These are phyloP conservation scores for Lantana camara DNA, from an alignment of 257 asterid genomes.

Conservation along the genomic window DNA sequence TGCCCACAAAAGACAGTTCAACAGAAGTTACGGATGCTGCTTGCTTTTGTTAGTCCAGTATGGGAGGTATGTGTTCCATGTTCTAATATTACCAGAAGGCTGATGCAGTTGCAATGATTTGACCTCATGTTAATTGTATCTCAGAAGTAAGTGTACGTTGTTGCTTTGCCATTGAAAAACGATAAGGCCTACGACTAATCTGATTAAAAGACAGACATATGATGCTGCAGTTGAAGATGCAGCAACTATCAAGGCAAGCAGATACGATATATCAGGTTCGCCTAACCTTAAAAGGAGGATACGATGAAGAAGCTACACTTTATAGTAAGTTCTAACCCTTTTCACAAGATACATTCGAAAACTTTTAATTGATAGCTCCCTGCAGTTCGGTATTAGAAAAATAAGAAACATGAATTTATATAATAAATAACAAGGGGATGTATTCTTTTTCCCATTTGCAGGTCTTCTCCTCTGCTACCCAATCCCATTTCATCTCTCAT, in stretches of 20 bases:
- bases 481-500: no score
- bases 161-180: conserved; percentile 6
- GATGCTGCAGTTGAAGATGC: conserved; percentile 32
- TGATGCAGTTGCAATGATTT: conserved; percentile 22
- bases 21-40: conserved; percentile 34
- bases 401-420: no score
- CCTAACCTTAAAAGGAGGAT: not conserved
- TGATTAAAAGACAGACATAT: conserved; percentile 11
- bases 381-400: no score
- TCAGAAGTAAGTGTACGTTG: conserved; percentile 34
- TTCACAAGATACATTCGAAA: no score
- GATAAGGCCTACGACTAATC: not conserved
- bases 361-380: no score
- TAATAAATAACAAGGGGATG: no score
- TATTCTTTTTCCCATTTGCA: no score
- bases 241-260: conserved; percentile 24
- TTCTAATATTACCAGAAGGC: conserved; percentile 17
- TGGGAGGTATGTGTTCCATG: conserved; percentile 25
- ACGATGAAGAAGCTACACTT: not conserved
- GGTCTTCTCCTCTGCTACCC: no score
- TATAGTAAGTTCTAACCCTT: no score
- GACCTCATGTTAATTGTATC: conserved; percentile 31
- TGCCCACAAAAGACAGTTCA: conserved; percentile 32
- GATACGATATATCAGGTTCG: conserved; percentile 18
- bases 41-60: conserved; percentile 34